A percentile compares a stretch with the other conserved stretches of the same genome.
These are phyloP conservation scores for Magnolia sinica DNA, from an alignment of 164 flowering plant genomes.

Conservation along the genomic window DNA sequence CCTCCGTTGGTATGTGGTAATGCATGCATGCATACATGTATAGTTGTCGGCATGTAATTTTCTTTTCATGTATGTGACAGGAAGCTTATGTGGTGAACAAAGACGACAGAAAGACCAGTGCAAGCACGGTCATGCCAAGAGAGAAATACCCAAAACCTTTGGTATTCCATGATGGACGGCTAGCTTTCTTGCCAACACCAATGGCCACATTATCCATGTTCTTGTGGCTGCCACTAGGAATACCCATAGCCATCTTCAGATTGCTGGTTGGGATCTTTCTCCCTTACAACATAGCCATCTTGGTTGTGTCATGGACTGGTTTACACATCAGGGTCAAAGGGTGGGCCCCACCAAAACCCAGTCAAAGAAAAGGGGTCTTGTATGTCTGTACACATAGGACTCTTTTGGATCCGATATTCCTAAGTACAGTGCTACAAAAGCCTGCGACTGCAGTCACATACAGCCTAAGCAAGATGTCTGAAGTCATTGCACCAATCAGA, in stretches of 20 bases:
- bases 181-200: slow-evolving; percentile 84
- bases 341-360: slow-evolving; percentile 9
- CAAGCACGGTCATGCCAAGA: slow-evolving; percentile 40
- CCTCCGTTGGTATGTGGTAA: neutral
- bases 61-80: slow-evolving; percentile 22
- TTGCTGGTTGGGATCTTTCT: slow-evolving; percentile 44
- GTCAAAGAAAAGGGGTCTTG: slow-evolving; percentile 39
- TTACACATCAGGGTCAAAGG: slow-evolving; percentile 35
- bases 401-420: slow-evolving; percentile 72
- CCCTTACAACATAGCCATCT: slow-evolving; percentile 40
- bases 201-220: slow-evolving; percentile 63
- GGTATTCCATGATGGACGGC: slow-evolving; percentile 84
- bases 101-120: slow-evolving; percentile 35
- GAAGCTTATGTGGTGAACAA: slow-evolving; percentile 58
- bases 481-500: slow-evolving; percentile 61
- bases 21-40: neutral
- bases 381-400: slow-evolving; percentile 82
- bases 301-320: slow-evolving; percentile 38
- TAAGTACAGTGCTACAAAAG: slow-evolving; percentile 34
- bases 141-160: slow-evolving; percentile 74
- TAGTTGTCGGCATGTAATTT: neutral
- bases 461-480: slow-evolving; percentile 74
- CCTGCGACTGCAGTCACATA: slow-evolving; percentile 78
- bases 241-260: slow-evolving; percentile 52
- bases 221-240: slow-evolving; percentile 76